These are phyloP conservation scores for Aspergillus pseudonomiae DNA, from an alignment of 2,329 filamentous ascomycete genomes.

Conservation along the genomic window DNA sequence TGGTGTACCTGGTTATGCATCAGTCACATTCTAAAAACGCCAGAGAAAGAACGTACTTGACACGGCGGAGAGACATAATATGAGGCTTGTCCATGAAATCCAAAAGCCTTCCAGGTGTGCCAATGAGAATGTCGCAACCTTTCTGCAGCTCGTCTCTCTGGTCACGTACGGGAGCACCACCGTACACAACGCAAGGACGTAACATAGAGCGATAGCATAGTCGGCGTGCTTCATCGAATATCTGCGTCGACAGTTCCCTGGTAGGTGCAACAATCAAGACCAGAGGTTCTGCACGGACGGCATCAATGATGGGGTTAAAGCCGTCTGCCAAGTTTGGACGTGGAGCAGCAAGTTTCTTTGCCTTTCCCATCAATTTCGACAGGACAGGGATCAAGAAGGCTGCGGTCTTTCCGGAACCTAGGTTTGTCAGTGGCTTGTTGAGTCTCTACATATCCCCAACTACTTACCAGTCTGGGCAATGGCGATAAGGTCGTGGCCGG, in stretches of 20 bases:
- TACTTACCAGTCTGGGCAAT: slow-evolving; percentile 86
- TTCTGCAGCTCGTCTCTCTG: slow-evolving; percentile 74
- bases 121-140: slow-evolving; percentile 88
- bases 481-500: slow-evolving; percentile 80
- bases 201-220: slow-evolving; percentile 95
- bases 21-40: slow-evolving; percentile 1
- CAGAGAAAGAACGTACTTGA: slow-evolving; percentile 59
- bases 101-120: slow-evolving; percentile 80
- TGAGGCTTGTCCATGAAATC: slow-evolving; percentile 78
- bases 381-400: slow-evolving; percentile 88
- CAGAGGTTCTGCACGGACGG: slow-evolving; percentile 78
- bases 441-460: background rate
- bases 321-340: slow-evolving; percentile 64
- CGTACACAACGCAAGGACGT: slow-evolving; percentile 86
- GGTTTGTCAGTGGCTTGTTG: slow-evolving; percentile 12
- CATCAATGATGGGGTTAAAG: slow-evolving; percentile 55
- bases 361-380: slow-evolving; percentile 93
- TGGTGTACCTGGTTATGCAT: slow-evolving; percentile 55
- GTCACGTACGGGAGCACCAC: slow-evolving; percentile 71
- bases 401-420: slow-evolving; percentile 94
- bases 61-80: slow-evolving; percentile 70
- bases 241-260: slow-evolving; percentile 88
- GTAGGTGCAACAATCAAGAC: slow-evolving; percentile 85
- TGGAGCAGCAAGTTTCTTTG: slow-evolving; percentile 78
- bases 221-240: slow-evolving; percentile 91